A percentile compares a stretch with the other conserved stretches of the same genome.
Evolutionary conservation across 2,329 filamentous ascomycete species (phyloP).

Genomic region (Fusarium fracticaudum): DNA sequence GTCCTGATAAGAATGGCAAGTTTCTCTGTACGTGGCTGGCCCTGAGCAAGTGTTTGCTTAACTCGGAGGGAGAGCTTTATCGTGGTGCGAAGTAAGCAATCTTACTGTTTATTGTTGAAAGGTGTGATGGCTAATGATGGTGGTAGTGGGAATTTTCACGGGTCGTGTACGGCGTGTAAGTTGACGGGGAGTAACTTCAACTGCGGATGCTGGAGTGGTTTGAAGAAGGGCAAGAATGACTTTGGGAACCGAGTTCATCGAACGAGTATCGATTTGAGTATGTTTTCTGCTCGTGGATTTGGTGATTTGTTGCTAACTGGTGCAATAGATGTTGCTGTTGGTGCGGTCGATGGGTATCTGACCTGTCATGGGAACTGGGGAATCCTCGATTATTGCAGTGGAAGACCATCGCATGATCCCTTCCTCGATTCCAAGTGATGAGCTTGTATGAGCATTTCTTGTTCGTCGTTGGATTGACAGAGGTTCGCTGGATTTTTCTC

Average conservation of each 20-base stretch:
- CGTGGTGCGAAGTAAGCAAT: slow-evolving; percentile 1
- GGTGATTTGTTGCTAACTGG: background rate
- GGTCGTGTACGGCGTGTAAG: slow-evolving; percentile 24
- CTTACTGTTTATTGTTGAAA: accelerated
- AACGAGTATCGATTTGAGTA: slow-evolving; percentile 21
- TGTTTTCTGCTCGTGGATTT: background rate
- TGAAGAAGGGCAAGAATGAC: background rate
- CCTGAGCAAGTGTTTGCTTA: slow-evolving; percentile 29
- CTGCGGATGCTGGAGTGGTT: slow-evolving; percentile 18
- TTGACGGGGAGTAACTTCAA: background rate
- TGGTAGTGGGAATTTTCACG: slow-evolving; percentile 18
- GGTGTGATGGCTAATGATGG: background rate
- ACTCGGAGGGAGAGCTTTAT: slow-evolving; percentile 15
- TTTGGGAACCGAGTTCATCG: background rate
- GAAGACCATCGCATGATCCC: slow-evolving; percentile 5
- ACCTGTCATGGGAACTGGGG: slow-evolving; percentile 17
- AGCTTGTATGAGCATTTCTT: background rate
- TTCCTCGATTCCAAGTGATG: background rate
- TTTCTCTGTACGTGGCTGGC: slow-evolving; percentile 25
- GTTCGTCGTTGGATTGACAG: background rate
- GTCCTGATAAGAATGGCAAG: slow-evolving; percentile 17
- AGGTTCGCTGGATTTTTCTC: accelerated
- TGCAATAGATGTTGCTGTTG: slow-evolving; percentile 14
- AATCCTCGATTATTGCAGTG: slow-evolving; percentile 13
- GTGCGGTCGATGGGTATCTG: slow-evolving; percentile 22